These are phyloP conservation scores for Porodaedalea pini DNA, from an alignment of 1,284 basidiomycete species.

Conservation along the genomic window DNA sequence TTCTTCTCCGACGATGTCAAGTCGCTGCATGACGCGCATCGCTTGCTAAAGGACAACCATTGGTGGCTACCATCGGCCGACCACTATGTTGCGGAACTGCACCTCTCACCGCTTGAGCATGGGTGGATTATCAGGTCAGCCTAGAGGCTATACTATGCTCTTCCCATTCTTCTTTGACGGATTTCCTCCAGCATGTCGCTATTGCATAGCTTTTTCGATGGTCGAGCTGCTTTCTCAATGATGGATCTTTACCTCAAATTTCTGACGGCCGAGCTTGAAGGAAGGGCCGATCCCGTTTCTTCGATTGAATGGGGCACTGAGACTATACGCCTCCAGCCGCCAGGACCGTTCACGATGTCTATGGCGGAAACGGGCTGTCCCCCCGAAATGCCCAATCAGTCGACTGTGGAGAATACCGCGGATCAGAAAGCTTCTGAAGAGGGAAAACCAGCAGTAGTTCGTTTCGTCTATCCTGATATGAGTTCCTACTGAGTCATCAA, in stretches of 20 bases:
- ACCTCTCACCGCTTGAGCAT: not conserved
- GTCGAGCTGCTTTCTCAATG: not conserved
- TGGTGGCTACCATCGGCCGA: not conserved
- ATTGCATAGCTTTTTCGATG: not conserved
- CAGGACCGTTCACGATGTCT: not conserved
- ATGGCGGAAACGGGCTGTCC: not conserved
- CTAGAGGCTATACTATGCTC: no score
- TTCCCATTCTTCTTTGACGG: not conserved
- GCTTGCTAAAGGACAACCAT: not conserved
- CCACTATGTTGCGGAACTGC: not conserved
- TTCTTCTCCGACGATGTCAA: conserved; percentile 18
- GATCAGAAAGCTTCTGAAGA: not conserved
- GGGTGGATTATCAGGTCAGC: not conserved
- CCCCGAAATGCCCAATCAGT: not conserved
- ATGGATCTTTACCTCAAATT: conserved; percentile 1
- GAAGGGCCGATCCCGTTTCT: not conserved
- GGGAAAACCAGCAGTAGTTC: not conserved
- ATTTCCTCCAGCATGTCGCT: not conserved
- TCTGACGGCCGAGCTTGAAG: not conserved
- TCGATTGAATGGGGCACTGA: not conserved
- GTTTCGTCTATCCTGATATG: not conserved
- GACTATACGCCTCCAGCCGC: not conserved
- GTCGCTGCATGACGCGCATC: not conserved
- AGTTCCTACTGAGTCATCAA: no score
- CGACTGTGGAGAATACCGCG: not conserved